Base-by-base conservation (phyloP, 306 rosid species). In the Carpinus fangiana region DNA sequence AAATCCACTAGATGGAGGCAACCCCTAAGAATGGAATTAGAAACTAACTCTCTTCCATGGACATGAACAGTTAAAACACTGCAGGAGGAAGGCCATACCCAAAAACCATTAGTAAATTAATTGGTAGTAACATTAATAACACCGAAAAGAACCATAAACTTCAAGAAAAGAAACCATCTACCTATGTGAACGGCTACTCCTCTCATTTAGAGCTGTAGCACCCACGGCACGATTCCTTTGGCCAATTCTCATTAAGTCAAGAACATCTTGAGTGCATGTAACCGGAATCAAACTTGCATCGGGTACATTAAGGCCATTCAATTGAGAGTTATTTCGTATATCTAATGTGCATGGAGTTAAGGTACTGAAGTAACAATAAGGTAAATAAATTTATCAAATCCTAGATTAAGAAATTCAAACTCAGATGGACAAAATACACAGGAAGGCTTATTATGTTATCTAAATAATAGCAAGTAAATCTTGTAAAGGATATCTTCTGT, bases 171-270 rank as follows among this genome's bases (percentile, higher is more conserved):
- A 76, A 64, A 16, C 13, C 8, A 0, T 65, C 72, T 69, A 95
- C 98, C 98, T 92, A 61, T 95, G 98, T 48, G 98, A 95, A 73
- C 98, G 96, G 78, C 98, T 95, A 81, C 98, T 95, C 73, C 98
- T 81, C 83, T 90, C 98, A 31, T 95, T 92, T 72, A 95, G 89
- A 82, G 98, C 98, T 4, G 98, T 95, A 28, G 98, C 98, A 14
- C 98, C 98, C 10, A 95, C 92, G 6, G 98, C 92, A 20, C 98
- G 95, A 78, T 95, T 92, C 84, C 60, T 92, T 72, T 92, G 98
- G 75, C 98, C 98, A 76, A 90, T 83, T 83, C 70, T 92, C 98
- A 95, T 95, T 74, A 92, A 84, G 73, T 88, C 91, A 62, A 95
- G 91, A 86, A 95, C 98, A 84, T 95, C 95, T 82, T 82, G 92